phyloP scores from a whole-genome alignment of 1,284 basidiomycete genomes.

The Cystobasidiaceae sp. region DNA sequence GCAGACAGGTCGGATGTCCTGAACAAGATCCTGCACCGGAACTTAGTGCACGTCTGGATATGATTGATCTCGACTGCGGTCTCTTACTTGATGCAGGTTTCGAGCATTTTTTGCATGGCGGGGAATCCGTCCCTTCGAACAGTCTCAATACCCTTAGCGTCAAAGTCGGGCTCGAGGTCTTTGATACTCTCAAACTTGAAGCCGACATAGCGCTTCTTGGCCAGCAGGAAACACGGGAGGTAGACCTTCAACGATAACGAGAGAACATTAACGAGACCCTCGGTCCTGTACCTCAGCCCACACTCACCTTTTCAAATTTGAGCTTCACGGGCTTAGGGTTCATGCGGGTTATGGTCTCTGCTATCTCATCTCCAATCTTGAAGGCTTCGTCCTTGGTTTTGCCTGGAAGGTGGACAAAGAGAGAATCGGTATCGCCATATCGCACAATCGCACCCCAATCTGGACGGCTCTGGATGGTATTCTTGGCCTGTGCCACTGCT shows the following conservation, averaged over 20 bases:
- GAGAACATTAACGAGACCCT: not conserved
- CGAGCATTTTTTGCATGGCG: conserved; percentile 83
- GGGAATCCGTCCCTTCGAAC: conserved; percentile 83
- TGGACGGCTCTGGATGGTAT: conserved; percentile 65
- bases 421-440: conserved; percentile 96
- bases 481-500: conserved; percentile 82
- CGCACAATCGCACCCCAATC: conserved; percentile 90
- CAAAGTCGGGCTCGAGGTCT: conserved; percentile 73
- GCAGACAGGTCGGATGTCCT: conserved; percentile 78
- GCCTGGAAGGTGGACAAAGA: conserved; percentile 84
- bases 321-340: conserved; percentile 91
- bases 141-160: conserved; percentile 97
- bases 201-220: conserved; percentile 95
- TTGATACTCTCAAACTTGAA: conserved; percentile 85
- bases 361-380: conserved; percentile 83
- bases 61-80: not conserved
- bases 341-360: conserved; percentile 72
- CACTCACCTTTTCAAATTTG: conserved; percentile 91
- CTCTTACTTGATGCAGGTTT: conserved; percentile 71
- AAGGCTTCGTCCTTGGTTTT: conserved; percentile 91
- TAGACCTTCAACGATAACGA: conserved; percentile 67
- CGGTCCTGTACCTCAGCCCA: too few relatives aligned
- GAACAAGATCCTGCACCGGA: conserved; percentile 66
- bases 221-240: conserved; percentile 83
- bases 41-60: not conserved